Base-by-base conservation (phyloP, 2,329 filamentous ascomycete species). In the Claviceps quebecensis region DNA sequence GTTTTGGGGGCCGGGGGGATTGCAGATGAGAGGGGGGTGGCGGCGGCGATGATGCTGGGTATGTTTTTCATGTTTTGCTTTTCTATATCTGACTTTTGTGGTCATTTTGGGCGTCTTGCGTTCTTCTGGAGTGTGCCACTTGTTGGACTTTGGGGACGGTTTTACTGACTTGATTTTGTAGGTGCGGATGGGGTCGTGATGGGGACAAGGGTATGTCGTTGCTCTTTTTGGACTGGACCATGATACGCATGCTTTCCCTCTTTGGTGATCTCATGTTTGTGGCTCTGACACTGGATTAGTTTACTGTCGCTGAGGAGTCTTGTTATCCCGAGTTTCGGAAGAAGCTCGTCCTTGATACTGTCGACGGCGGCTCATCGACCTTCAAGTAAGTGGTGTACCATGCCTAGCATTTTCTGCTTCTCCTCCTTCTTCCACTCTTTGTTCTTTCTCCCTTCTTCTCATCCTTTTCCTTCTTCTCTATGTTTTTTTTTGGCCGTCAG, bases 1-100 rank as follows among this genome's bases (percentile, higher is more conserved):
- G 59, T 83, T 0, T 59, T 82, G 3, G 80, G 77, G 4, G 76
- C 80, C 3, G 81, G 81, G 2, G 81, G 81, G 0, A 77, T 84
- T 50, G 70, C 70, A 5, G 74, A 82, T 52, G 73, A 72, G 1
- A 68, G 76, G 39, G 75, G 76, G 0, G 74, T 74, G 1, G 74
- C 76, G 2, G 78, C 78, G 2, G 74, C 75, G 2, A 54, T 83
- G 54, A 67, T 71, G 1, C 63, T 83, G 9, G 79, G 78, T 74
- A 47, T 59, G 66, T n/a, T 7, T 36, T 23, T 19, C 19, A 13
- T 36, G 23, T 47, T 38, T 22, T 14, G 17, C 6, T 14, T 8
- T 22, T 19, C 22, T 9, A 14, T 16, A n/a, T 36, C 14, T 13
- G n/a, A 16, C 16, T 22, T 22, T 16, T 9, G 26, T 29, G 26